Base-by-base conservation (phyloP, 2,329 filamentous ascomycete genomes). In the Pseudopyrenochaeta lycopersici region DNA sequence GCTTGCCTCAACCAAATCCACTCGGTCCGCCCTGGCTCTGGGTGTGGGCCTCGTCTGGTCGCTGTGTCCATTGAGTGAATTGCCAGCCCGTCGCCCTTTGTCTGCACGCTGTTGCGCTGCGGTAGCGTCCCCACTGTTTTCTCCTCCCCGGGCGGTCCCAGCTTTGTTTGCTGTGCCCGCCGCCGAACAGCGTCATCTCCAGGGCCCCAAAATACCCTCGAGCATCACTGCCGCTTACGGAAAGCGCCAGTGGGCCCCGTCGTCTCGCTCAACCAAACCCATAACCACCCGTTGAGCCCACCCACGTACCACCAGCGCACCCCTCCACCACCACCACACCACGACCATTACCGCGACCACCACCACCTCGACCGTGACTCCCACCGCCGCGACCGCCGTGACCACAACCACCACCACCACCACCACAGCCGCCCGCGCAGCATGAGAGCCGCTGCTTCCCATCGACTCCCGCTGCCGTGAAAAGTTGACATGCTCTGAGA, bases 401-500 rank as follows among this genome's bases (percentile, higher is more conserved):
- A 15, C 45, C 39, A 31, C 38, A 17, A 15, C 44, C 33, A 11
- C 33, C 27, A 20, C 49, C 36, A 32, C 53, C 23, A 7, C 44
- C 40, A 12, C 23, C 45, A 15, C 23, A 21, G 15, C 23, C 21
- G 15, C 48, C 56, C 45, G 48, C 52, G 55, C 71, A 74, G 63
- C 23, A 75, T 74, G 70, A 67, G 52, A 66, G 63, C 52, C 55
- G 54, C 58, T 50, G 46, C 52, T n/a, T n/a, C n/a, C n/a, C 46
- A 38, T 49, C 64, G 39, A 40, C 58, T 36, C 30, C 40, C 48
- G 47, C 47, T 41, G 59, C 56, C 59, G 54, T 45, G 20, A 31
- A 49, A 42, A 48, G 42, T 52, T 72, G 69, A 64, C 63, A 75
- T 75, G 73, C 71, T 55, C 66, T 63, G 60, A 61, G 55, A 64